Evolutionary conservation across 2,329 filamentous ascomycete genomes (phyloP).

Genomic region (Cucurbitaria berberidis): DNA sequence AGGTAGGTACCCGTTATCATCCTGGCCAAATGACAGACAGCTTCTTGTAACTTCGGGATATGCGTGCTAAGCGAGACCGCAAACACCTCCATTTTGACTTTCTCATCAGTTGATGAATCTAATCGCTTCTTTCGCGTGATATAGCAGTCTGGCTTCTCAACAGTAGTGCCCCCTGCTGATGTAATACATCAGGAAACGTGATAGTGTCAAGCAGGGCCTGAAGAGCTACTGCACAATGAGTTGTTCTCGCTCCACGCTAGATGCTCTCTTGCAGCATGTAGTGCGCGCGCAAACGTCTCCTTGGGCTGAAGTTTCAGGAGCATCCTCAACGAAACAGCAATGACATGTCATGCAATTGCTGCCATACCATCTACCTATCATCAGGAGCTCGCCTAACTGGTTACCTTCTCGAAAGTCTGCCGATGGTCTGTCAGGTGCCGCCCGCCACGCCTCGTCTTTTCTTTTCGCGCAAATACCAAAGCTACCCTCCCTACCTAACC

Average conservation of each 20-base stretch:
- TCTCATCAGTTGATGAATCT: too few species aligned
- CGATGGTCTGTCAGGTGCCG: background rate
- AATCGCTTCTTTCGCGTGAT: too few species aligned
- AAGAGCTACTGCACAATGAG: constrained; percentile 20
- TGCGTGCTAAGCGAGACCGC: constrained; percentile 19
- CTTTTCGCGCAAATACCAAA: background rate
- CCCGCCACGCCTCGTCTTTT: background rate
- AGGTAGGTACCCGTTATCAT: constrained; percentile 27
- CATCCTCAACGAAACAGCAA: constrained; percentile 5
- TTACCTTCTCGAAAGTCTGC: background rate
- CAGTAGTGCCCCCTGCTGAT: background rate
- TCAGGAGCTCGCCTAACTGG: background rate
- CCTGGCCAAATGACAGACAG: constrained; percentile 19
- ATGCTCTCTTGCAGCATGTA: constrained; percentile 11
- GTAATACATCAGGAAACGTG: constrained; percentile 8
- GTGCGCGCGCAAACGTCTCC: constrained; percentile 10
- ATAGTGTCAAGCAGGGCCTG: constrained; percentile 6
- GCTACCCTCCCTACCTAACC: constrained; percentile 13
- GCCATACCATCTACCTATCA: background rate
- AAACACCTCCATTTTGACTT: constrained; percentile 16
- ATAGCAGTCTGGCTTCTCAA: background rate
- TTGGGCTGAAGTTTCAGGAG: constrained; percentile 8
- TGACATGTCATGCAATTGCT: background rate
- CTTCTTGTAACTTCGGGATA: constrained; percentile 10
- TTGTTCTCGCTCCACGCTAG: constrained; percentile 17